A percentile compares a stretch with the other conserved stretches of the same genome.
phyloP scores from a whole-genome alignment of 495 filamentous ascomycete species.

The Penicillium canescens region DNA sequence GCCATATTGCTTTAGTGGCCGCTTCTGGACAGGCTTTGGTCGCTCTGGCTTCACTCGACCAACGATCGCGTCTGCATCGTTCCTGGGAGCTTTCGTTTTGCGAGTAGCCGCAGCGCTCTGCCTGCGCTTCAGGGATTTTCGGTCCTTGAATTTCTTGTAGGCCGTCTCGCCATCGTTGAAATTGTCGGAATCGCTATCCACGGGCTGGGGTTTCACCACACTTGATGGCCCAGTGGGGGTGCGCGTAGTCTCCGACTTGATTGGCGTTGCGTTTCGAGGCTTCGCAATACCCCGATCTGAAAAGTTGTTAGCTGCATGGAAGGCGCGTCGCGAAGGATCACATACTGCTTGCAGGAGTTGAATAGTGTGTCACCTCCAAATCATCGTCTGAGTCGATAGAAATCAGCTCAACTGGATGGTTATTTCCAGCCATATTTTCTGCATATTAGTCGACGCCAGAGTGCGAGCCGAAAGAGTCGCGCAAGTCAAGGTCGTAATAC shows the following conservation, averaged over 20 bases:
- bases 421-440: conserved; percentile 12
- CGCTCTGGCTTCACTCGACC: conserved; percentile 28
- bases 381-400: conserved; percentile 40
- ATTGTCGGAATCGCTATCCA: conserved; percentile 39
- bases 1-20: conserved; percentile 34
- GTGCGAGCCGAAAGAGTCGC: not conserved
- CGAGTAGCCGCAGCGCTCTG: conserved; percentile 47
- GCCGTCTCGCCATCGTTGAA: conserved; percentile 51
- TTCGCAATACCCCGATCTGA: conserved; percentile 2
- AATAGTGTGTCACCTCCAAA: conserved; percentile 31
- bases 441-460: conserved; percentile 1
- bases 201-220: conserved; percentile 16
- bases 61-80: conserved; percentile 29
- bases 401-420: conserved; percentile 20
- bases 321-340: conserved; percentile 9
- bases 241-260: conserved; percentile 8
- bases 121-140: conserved; percentile 57
- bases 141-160: conserved; percentile 60
- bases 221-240: conserved; percentile 16
- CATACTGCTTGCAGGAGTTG: conserved; percentile 14
- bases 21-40: conserved; percentile 15
- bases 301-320: conserved; percentile 19
- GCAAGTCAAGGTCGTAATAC: not conserved
- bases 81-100: conserved; percentile 41
- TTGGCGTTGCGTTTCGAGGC: not conserved